phyloP scores from a whole-genome alignment of 257 asterid genomes.

The Solanum arcanum region DNA sequence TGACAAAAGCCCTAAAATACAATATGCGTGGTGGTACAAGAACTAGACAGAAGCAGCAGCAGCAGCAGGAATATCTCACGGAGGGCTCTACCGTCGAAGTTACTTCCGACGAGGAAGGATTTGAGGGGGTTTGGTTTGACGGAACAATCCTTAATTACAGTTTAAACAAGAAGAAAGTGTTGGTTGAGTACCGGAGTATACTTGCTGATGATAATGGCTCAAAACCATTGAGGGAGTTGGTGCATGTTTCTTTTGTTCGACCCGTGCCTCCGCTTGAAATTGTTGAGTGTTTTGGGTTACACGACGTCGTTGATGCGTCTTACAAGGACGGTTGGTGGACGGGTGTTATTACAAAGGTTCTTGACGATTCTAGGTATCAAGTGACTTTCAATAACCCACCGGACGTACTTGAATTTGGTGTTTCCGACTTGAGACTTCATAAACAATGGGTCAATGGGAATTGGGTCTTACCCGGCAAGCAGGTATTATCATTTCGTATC shows the following conservation, averaged over 20 bases:
- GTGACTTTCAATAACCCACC: conserved; percentile 46
- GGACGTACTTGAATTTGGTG: conserved; percentile 39
- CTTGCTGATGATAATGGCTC: conserved; percentile 21
- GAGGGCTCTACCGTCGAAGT: conserved; percentile 35
- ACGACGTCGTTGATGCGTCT: conserved; percentile 55
- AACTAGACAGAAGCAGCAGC: background rate
- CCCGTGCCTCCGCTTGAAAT: conserved; percentile 34
- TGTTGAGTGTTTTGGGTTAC: conserved; percentile 9
- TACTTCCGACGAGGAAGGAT: conserved; percentile 39
- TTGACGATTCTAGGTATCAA: conserved; percentile 12
- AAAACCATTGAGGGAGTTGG: conserved; percentile 28
- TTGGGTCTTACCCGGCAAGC: conserved; percentile 45
- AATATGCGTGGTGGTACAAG: background rate
- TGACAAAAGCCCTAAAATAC: conserved; percentile 3
- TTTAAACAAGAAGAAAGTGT: background rate
- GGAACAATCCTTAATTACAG: conserved; percentile 24
- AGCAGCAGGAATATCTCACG: background rate
- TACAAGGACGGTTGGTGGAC: conserved; percentile 70
- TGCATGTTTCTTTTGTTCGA: conserved; percentile 19
- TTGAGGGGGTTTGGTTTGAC: conserved; percentile 26
- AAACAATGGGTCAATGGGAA: conserved; percentile 47
- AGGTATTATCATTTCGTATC: conserved; percentile 25
- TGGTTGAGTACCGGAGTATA: conserved; percentile 39
- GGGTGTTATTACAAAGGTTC: conserved; percentile 23
- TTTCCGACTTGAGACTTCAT: conserved; percentile 47